phyloP scores from a whole-genome alignment of 768 basidiomycete genomes.

The Podaxis rugospora region DNA sequence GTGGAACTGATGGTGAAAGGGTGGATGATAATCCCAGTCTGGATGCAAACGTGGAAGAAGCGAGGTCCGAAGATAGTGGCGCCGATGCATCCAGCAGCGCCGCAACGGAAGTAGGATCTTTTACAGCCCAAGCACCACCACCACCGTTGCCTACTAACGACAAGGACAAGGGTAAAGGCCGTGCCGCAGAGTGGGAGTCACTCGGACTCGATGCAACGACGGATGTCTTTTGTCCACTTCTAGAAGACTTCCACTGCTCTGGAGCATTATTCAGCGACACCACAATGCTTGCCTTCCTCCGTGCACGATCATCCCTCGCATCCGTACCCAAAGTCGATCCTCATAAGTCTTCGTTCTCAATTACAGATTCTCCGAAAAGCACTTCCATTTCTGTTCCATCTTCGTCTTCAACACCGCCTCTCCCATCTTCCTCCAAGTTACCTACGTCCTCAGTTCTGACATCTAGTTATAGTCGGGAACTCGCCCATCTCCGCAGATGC shows the following conservation, averaged over 20 bases:
- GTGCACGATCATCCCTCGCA: conserved; percentile 4
- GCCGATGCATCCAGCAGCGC: not conserved
- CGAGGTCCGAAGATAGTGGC: not conserved
- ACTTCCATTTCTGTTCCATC: not conserved
- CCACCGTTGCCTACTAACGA: not conserved
- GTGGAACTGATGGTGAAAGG: not conserved
- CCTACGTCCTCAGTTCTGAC: not conserved
- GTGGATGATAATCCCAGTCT: not conserved
- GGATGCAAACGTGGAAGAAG: not conserved
- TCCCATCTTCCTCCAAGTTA: not conserved
- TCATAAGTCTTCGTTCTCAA: not conserved
- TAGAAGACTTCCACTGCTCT: conserved; percentile 9
- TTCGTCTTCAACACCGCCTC: not conserved
- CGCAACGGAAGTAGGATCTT: not conserved
- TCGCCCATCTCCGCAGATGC: not conserved
- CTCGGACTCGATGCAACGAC: not conserved
- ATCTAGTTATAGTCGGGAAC: not conserved
- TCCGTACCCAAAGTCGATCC: not conserved
- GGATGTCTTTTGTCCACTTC: conserved; percentile 3
- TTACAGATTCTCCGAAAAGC: not conserved
- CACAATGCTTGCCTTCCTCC: conserved; percentile 7
- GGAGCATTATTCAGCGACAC: conserved; percentile 3
- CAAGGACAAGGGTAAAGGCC: not conserved
- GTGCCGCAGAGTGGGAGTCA: not conserved
- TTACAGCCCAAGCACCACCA: too few species aligned